Percentiles rank a stretch among this genome's conserved stretches.
Evolutionary conservation across 495 filamentous ascomycete species (phyloP).

Genomic region (Jackrogersella minutella): DNA sequence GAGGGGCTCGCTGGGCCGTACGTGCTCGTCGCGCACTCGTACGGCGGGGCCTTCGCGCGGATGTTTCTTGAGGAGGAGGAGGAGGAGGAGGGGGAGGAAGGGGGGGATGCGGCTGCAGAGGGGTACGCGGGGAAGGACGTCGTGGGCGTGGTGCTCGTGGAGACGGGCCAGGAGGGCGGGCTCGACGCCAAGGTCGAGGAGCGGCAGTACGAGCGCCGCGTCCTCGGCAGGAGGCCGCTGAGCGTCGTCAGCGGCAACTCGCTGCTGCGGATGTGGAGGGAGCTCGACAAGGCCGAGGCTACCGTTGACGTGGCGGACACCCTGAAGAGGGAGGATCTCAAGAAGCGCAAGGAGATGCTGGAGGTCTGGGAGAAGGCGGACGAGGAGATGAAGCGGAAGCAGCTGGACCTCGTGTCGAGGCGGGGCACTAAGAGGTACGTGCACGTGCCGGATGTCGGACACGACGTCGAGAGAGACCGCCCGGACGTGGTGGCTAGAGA

Average conservation of each 20-base stretch:
- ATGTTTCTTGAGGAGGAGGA: constrained; percentile 47
- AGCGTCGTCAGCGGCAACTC: constrained; percentile 44
- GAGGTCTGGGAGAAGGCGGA: constrained; percentile 51
- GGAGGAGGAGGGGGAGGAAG: not conserved
- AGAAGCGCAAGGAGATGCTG: constrained; percentile 40
- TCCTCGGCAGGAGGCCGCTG: constrained; percentile 41
- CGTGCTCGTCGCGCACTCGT: constrained; percentile 60
- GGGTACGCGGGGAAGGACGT: constrained; percentile 4
- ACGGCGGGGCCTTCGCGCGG: constrained; percentile 60
- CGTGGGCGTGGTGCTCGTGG: constrained; percentile 36
- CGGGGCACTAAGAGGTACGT: constrained; percentile 44
- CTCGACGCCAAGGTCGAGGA: constrained; percentile 50
- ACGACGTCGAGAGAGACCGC: constrained; percentile 57
- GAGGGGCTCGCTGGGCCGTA: constrained; percentile 50
- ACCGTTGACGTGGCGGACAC: not conserved
- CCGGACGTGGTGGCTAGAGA: constrained; percentile 58
- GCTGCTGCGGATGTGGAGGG: constrained; percentile 20
- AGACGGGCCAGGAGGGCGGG: constrained; percentile 54
- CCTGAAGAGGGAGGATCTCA: constrained; percentile 6
- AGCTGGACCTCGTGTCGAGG: constrained; percentile 50
- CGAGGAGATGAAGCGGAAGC: constrained; percentile 53
- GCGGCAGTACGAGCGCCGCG: constrained; percentile 51
- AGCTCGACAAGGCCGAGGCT: constrained; percentile 26
- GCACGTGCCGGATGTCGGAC: constrained; percentile 56
- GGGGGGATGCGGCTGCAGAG: not conserved